Evolutionary conservation across 2,329 filamentous ascomycete genomes (phyloP).

Genomic region (Pseudovirgaria hyperparasitica): DNA sequence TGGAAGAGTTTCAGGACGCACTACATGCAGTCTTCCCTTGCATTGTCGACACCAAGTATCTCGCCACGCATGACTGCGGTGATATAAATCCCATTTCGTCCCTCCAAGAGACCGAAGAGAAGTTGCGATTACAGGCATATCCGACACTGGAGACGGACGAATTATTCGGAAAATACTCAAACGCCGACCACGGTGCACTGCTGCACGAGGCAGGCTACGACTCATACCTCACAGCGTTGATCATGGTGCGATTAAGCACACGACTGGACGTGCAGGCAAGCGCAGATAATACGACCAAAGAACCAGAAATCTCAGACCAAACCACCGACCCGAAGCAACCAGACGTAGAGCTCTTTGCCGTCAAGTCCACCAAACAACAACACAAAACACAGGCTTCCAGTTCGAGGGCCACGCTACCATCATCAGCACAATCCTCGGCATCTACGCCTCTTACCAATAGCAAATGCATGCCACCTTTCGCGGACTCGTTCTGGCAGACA

Average conservation of each 20-base stretch:
- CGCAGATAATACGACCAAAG: slow-evolving; percentile 14
- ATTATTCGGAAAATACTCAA: slow-evolving; percentile 24
- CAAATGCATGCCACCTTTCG: slow-evolving; percentile 36
- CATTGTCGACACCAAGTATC: slow-evolving; percentile 51
- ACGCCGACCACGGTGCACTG: slow-evolving; percentile 26
- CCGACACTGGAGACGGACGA: slow-evolving; percentile 12
- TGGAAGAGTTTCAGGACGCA: slow-evolving; percentile 39
- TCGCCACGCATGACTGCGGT: slow-evolving; percentile 44
- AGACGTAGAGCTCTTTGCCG: not conserved
- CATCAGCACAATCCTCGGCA: not conserved
- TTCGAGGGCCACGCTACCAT: not conserved
- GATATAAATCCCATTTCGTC: slow-evolving; percentile 37
- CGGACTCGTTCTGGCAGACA: slow-evolving; percentile 41
- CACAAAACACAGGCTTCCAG: not conserved
- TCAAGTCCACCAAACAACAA: not conserved
- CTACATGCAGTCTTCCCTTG: slow-evolving; percentile 43
- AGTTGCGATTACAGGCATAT: slow-evolving; percentile 22
- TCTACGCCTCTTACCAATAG: slow-evolving; percentile 10
- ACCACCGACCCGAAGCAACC: slow-evolving; percentile 5
- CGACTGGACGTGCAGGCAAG: slow-evolving; percentile 33
- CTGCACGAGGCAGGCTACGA: slow-evolving; percentile 53
- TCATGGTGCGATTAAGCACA: slow-evolving; percentile 43
- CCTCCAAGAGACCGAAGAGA: slow-evolving; percentile 35
- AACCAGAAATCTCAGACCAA: slow-evolving; percentile 4
- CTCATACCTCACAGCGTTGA: slow-evolving; percentile 46